Base-by-base conservation (phyloP, 1,139 yeast genomes). In the Saccharomycopsis hybrid region DNA sequence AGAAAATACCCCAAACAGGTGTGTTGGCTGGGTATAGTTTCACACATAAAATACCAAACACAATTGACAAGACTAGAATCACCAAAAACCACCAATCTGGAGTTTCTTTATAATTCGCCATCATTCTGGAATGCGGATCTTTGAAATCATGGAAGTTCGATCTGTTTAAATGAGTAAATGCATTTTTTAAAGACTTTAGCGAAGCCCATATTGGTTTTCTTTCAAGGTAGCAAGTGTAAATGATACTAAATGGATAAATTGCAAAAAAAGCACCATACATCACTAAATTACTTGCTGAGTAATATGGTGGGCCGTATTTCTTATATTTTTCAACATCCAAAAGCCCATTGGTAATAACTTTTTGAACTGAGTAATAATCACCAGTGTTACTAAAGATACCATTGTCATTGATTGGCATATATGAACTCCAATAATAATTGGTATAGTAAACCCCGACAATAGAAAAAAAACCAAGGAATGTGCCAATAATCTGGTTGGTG, bases 1-100 rank as follows among this genome's bases (percentile, higher is more conserved):
- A 75, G 67, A 79, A 77, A 33, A 80, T 66, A 47, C 76, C 74
- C 82, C 76, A 71, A 7, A 69, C 70, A 13, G 76, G 75, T 1
- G 73, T 69, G 48, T 65, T 58, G 1, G 70, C 70, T 24, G 76
- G 76, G 58, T 75, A 78, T 1, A 69, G 54, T 55, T 73, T 61
- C 24, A 78, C 72, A 55, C 71, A 65, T 2, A 75, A 56, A 31
- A 79, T 70, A 4, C 77, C 83, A 49, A 78, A 65, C 3, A 68
- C 72, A 5, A 79, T 58, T 1, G 85, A 71, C 25, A 73, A 55
- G n/a, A 76, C 54, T 51, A 80, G 63, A 13, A 80, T 70, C n/a
- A 65, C 51, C 27, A 76, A 56, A 57, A 73, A 81, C 72, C 78
- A 77, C 76, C 76, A 74, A 54, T 78, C 82, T 8, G 86, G 85